Base-by-base conservation (phyloP, 176 grass and related monocot genomes). In the Tillandsia fasciculata region DNA sequence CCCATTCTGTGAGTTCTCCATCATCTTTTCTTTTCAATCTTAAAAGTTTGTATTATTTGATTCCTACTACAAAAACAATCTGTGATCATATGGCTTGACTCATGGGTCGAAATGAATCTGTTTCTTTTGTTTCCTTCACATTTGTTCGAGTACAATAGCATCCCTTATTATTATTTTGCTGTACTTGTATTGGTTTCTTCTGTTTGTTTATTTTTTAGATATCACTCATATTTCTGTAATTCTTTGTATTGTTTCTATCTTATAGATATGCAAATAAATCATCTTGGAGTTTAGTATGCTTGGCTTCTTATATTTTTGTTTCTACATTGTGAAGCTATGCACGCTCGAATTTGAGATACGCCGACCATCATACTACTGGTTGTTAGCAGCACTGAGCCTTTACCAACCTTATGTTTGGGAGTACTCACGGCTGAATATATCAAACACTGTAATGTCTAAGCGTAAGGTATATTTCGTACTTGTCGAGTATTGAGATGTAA, bases 341-440 rank as follows among this genome's bases (percentile, higher is more conserved):
- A 87, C 89, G 0, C 89, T 99, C 56, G 94, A 99, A 74, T 99
- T 99, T 86, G 89, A 93, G 69, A 99, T 99, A 77, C 83, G 89
- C 2, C 89, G 94, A 63, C 94, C 89, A 58, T 99, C 94, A 69
- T 99, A 93, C 82, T 99, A 99, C 75, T 99, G 89, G 89, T 75
- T 93, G 66, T 75, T 99, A 71, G 86, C 84, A 72, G 94, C 94
- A 17, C 73, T 99, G 65, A 84, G 56, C 26, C 87, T 99, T 52
- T 99, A 99, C 75, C 89, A 93, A 64, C 94, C 94, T 61, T 78
- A 93, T 73, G 94, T 99, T 49, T 99, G 94, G 94, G 89, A 99
- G 49, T 97, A 97, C 85, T 93, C 94, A 12, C 88, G 94, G 71
- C 70, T 99, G 65, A 99, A 93, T 77, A 85, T 99, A 71, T 90